phyloP scores from a whole-genome alignment of 2,329 filamentous ascomycete species.

The Phyllosticta paracitricarpa region DNA sequence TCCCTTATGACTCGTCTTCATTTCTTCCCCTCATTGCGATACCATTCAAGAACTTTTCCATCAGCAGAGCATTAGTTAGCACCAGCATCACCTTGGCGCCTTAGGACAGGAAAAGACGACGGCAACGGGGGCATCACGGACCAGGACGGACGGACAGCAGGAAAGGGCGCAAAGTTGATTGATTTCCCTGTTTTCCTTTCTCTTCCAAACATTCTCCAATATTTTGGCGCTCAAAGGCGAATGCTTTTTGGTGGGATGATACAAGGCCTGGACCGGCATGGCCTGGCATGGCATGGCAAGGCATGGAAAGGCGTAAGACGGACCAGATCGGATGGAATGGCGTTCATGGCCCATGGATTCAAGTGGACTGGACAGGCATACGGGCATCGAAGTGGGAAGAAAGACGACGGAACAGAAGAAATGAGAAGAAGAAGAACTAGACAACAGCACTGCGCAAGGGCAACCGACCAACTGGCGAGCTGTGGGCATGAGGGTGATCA shows the following conservation, averaged over 20 bases:
- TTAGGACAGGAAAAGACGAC: neutral
- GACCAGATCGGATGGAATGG: neutral
- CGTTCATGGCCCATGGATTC: neutral
- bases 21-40: neutral
- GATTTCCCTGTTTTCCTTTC: neutral
- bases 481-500: no score
- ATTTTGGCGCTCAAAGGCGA: neutral
- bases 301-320: neutral
- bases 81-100: neutral
- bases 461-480: no score
- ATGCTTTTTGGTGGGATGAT: neutral
- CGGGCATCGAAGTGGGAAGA: no score
- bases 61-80: neutral
- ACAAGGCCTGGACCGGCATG: neutral
- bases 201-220: neutral
- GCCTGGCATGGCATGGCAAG: neutral
- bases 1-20: neutral
- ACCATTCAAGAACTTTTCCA: neutral
- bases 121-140: neutral
- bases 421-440: no score
- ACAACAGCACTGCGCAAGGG: no score
- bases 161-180: neutral
- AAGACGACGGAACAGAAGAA: no score
- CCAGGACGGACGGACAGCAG: neutral
- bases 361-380: no score